Conservation (phyloP, 306 rosid genomes). For the Abrus precatorius region DNA sequence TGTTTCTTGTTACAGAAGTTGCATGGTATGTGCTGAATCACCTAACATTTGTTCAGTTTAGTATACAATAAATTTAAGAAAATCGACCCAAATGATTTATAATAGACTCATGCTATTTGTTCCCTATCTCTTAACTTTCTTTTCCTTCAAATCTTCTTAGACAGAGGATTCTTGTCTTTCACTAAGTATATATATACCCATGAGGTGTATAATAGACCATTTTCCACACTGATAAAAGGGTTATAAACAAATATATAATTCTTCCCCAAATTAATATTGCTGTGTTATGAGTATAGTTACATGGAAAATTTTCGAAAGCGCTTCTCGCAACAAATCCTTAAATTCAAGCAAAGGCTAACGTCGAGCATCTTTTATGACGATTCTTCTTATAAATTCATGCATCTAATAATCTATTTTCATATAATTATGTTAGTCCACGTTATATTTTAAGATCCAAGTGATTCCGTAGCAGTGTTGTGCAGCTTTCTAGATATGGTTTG, state of each 20-base stretch:
- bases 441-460: slow-evolving; percentile 56
- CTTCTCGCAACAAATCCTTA: background rate
- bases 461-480: slow-evolving; percentile 46
- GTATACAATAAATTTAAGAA: background rate
- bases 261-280: too few relatives aligned
- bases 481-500: slow-evolving; percentile 41
- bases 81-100: background rate
- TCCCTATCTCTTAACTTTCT: too few relatives aligned
- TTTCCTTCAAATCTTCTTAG: too few relatives aligned
- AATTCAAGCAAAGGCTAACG: background rate
- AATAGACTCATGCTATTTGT: background rate
- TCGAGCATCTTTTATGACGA: slow-evolving; percentile 31
- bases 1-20: slow-evolving; percentile 14
- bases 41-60: background rate
- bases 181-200: too few relatives aligned
- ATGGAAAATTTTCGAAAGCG: too few relatives aligned
- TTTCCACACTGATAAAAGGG: too few relatives aligned
- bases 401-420: slow-evolving; percentile 16
- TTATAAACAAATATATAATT: too few relatives aligned
- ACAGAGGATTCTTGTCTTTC: too few relatives aligned
- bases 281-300: too few relatives aligned
- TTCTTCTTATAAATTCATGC: slow-evolving; percentile 21
- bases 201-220: too few relatives aligned
- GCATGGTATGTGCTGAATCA: background rate
- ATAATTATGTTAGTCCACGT: background rate